Percentiles rank a stretch among this genome's conserved stretches.
These are phyloP conservation scores for Brettanomyces nanus DNA, from an alignment of 805 yeast species.

Conservation along the genomic window DNA sequence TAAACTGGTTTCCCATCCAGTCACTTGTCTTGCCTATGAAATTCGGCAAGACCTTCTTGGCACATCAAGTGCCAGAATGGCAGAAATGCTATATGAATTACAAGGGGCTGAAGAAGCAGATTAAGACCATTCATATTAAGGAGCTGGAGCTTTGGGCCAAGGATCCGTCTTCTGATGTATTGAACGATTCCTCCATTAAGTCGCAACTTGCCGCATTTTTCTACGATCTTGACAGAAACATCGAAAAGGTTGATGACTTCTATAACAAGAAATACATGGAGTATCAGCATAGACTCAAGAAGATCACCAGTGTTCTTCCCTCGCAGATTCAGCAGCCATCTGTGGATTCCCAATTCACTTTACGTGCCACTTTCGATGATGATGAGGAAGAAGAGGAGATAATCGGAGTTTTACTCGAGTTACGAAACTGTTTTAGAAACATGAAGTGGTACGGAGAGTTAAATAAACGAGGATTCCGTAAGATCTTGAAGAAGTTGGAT, in stretches of 20 bases:
- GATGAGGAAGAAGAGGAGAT: conserved; percentile 56
- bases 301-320: conserved; percentile 32
- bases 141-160: conserved; percentile 27
- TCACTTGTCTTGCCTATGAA: too few relatives aligned
- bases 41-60: conserved; percentile 69
- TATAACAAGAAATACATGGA: conserved; percentile 67
- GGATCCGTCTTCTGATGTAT: conserved; percentile 23
- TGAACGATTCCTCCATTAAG: conserved; percentile 36
- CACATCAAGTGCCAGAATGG: conserved; percentile 96
- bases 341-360: background rate
- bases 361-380: conserved; percentile 21
- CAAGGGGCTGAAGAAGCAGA: conserved; percentile 71
- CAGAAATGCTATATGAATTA: conserved; percentile 73
- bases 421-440: conserved; percentile 69
- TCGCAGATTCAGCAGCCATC: conserved; percentile 5
- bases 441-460: conserved; percentile 92
- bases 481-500: conserved; percentile 84
- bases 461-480: conserved; percentile 81
- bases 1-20: too few relatives aligned
- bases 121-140: conserved; percentile 50
- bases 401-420: conserved; percentile 60
- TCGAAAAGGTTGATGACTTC: conserved; percentile 74
- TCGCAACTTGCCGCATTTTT: conserved; percentile 57
- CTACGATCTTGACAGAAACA: conserved; percentile 68
- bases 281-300: conserved; percentile 60